A percentile compares a stretch with the other conserved stretches of the same genome.
Conservation (phyloP, 139 green algal genomes). For the Parachlorella kessleri region DNA sequence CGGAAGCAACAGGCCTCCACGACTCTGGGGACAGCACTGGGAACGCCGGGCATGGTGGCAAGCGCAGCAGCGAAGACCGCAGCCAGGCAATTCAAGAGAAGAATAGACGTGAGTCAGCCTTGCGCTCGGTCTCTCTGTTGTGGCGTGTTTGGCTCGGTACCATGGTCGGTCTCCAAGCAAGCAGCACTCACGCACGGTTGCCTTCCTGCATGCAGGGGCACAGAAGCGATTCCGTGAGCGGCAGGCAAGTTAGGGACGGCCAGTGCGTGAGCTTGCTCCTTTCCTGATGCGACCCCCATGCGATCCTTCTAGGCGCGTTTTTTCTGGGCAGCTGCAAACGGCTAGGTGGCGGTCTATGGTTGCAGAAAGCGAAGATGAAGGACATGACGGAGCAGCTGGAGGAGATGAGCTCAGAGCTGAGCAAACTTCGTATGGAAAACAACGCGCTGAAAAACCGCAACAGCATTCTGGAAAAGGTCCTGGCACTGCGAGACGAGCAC, state of each 20-base stretch:
- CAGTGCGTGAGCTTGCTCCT: background rate
- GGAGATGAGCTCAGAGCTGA: conserved; percentile 38
- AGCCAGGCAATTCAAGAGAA: conserved; percentile 43
- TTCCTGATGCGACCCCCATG: background rate
- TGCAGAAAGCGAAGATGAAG: conserved; percentile 55
- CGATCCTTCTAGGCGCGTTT: background rate
- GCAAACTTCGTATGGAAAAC: conserved; percentile 48
- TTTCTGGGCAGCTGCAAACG: background rate
- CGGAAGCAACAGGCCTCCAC: background rate
- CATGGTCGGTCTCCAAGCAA: too few species aligned
- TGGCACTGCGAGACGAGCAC: conserved; percentile 50
- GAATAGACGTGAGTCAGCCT: conserved; percentile 41
- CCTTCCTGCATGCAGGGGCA: too few species aligned
- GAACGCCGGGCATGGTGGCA: background rate
- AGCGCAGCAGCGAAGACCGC: conserved; percentile 6
- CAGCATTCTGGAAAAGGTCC: conserved; percentile 58
- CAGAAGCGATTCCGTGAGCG: conserved; percentile 57
- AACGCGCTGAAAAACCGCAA: conserved; percentile 49
- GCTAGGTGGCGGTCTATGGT: background rate
- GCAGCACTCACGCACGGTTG: too few species aligned
- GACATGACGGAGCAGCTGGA: conserved; percentile 53
- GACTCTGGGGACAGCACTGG: conserved; percentile 30
- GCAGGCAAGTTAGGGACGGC: conserved; percentile 6
- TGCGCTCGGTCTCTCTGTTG: too few species aligned
- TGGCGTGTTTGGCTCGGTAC: too few species aligned